Evolutionary conservation across 2,329 filamentous ascomycete genomes (phyloP), one percentile per base, ranked within the genome.

Genomic region (Dothiorella sarmentorum): DNA sequence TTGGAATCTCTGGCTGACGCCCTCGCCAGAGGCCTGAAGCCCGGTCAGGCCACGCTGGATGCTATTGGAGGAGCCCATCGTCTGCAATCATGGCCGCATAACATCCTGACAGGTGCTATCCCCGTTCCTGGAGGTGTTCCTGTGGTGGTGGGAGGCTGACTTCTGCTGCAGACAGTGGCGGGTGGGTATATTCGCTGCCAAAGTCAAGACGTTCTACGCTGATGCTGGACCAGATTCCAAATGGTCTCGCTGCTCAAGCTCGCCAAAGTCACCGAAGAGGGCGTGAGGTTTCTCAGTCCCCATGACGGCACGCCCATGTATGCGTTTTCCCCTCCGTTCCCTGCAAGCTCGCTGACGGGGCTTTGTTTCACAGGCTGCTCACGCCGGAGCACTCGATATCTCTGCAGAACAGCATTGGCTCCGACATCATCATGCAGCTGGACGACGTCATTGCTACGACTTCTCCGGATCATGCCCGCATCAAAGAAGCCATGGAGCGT

Each of bases 371-470:
- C 49, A 83, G 81, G 81, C 85, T 99, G 10, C 85, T 99, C 45
- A 99, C 94, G 0, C 94, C 94, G 0, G 95, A 99, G 73, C 93
- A 97, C 77, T 97, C 94, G 0, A 97, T 99, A 67, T 88, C 87
- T 10, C 82, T 99, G 3, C 94, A 99, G 72, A 97, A 99, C 75
- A 93, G 88, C 57, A 99, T 99, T 68, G 94, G 94, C 63, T 96
- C 91, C 63, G 94, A 99, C 75, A 97, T 99, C 66, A 97, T 97
- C 65, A 99, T 99, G 95, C 95, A 99, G 75, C 85, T 99, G 3
- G 94, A 99, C 78, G 95, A 99, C 73, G 95, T 99, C 13, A 88
- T 99, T 53, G 93, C 91, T 27, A 97, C 94, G 0, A 99, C 94
- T 0, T 97, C 91, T 0, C 93, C 93, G 0, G 94, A 99, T 73